phyloP scores from a whole-genome alignment of 306 rosid genomes.

The Malus domestica region DNA sequence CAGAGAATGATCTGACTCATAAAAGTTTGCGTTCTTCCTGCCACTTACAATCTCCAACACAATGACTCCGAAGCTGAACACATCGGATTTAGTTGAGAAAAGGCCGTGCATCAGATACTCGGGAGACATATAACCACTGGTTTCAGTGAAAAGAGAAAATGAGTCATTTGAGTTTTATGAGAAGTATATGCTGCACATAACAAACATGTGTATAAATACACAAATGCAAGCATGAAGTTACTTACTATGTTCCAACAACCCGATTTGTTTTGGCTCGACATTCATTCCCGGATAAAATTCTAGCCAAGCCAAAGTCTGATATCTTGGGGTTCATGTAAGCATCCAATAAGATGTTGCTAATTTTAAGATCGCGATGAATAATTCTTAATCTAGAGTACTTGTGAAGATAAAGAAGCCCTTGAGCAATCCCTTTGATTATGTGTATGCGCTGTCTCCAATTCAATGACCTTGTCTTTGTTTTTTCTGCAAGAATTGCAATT shows the following conservation, averaged over 20 bases:
- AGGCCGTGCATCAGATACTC: constrained; percentile 5
- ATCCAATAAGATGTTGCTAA: constrained; percentile 13
- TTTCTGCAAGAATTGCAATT: constrained; percentile 10
- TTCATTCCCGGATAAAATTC: constrained; percentile 1
- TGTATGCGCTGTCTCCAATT: constrained; percentile 5
- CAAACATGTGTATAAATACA: neutral
- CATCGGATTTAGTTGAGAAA: constrained; percentile 9
- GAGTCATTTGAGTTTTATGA: neutral
- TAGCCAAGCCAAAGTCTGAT: constrained; percentile 19
- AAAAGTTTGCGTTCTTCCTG: constrained; percentile 3
- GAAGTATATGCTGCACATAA: neutral
- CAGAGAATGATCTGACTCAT: neutral
- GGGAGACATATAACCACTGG: constrained; percentile 18
- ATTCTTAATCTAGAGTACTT: constrained; percentile 21
- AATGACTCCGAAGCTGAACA: constrained; percentile 14
- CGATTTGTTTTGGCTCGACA: constrained; percentile 7
- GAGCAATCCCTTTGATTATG: constrained; percentile 21
- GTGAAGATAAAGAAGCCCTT: constrained; percentile 26
- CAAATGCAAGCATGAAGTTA: neutral
- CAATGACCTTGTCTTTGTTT: neutral
- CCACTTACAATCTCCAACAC: constrained; percentile 10
- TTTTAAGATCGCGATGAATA: constrained; percentile 13
- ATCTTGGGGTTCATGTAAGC: constrained; percentile 19
- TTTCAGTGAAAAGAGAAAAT: neutral
- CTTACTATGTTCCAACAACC: constrained; percentile 16